A percentile compares a stretch with the other conserved stretches of the same genome.
These are phyloP conservation scores for Xylaria arbuscula DNA, from an alignment of 2,329 filamentous ascomycete species.

Conservation along the genomic window DNA sequence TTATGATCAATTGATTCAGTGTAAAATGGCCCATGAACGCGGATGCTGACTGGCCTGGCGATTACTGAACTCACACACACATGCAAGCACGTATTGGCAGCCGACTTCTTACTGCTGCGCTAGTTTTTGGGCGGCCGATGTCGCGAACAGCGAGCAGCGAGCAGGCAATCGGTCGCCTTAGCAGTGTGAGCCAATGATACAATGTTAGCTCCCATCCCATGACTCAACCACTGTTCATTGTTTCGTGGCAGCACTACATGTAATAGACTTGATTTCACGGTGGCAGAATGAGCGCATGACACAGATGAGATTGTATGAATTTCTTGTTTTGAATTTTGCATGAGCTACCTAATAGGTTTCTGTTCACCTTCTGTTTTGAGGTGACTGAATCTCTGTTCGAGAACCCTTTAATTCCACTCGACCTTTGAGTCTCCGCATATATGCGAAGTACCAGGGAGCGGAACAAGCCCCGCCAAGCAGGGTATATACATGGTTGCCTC, in stretches of 20 bases:
- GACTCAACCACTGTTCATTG: constrained; percentile 17
- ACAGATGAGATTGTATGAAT: constrained; percentile 22
- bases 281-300: constrained; percentile 21
- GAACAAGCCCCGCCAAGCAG: constrained; percentile 38
- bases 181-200: constrained; percentile 24
- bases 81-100: neutral
- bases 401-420: constrained; percentile 43
- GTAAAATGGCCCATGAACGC: neutral
- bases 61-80: constrained; percentile 22
- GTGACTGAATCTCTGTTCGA: constrained; percentile 18
- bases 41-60: constrained; percentile 28
- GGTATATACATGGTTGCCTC: constrained; percentile 42
- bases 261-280: constrained; percentile 19
- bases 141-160: constrained; percentile 29
- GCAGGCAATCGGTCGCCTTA: neutral
- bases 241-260: neutral
- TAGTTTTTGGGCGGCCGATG: constrained; percentile 27
- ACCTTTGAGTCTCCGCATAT: constrained; percentile 43
- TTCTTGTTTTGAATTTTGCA: constrained; percentile 33
- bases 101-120: constrained; percentile 13
- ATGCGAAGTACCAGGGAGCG: constrained; percentile 47
- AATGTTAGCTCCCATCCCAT: constrained; percentile 3
- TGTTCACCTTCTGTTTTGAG: constrained; percentile 33
- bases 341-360: constrained; percentile 31
- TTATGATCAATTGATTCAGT: neutral